Evolutionary conservation across 805 yeast species (phyloP), one percentile per base, ranked within the genome.

Genomic region (Clavispora carvajalis): DNA sequence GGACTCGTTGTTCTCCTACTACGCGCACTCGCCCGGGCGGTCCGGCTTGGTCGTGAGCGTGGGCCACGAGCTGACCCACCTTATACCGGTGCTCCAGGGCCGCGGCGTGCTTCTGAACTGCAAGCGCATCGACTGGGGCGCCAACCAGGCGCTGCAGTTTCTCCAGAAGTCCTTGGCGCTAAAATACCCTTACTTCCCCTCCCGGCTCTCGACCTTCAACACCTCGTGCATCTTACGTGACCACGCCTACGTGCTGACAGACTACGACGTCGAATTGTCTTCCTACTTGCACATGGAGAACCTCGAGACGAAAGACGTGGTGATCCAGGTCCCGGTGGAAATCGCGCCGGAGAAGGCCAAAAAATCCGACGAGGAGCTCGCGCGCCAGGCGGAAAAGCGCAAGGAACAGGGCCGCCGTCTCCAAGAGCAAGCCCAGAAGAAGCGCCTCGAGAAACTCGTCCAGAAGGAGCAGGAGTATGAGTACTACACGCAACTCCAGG

Each of bases 71-170:
- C 76, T 86, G 39, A 84, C 95, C 0, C 82, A 81, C 55, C 62
- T 93, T 0, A 79, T 91, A 13, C 99, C 99, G 0, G 87, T 91
- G 2, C 48, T 86, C 2, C 57, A 76, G n/a, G 88, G 89, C 0
- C 66, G 67, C 39, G 90, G 95, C 0, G 48, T 80, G 2, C 59
- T 87, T 40, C 65, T 74, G 21, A 82, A 81, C 43, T 68, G 89
- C 7, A 89, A 88, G 54, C 71, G 98, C 54, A 77, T 93, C 28
- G 88, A 87, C 56, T 87, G 93, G 87, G 98, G 98, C 45, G 98
- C 96, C 9, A 76, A 77, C 46, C 85, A 77, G 33, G 74, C 90
- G 1, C 76, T 73, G 22, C 77, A 74, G 29, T 90, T 74, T 51
- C 58, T 93, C 55, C 74, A 73, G 42, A 74, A 71, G 49, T 71